Evolutionary conservation across 495 filamentous ascomycete species (phyloP), one percentile per base, ranked within the genome.

Genomic region (Penicillium coprophilum): DNA sequence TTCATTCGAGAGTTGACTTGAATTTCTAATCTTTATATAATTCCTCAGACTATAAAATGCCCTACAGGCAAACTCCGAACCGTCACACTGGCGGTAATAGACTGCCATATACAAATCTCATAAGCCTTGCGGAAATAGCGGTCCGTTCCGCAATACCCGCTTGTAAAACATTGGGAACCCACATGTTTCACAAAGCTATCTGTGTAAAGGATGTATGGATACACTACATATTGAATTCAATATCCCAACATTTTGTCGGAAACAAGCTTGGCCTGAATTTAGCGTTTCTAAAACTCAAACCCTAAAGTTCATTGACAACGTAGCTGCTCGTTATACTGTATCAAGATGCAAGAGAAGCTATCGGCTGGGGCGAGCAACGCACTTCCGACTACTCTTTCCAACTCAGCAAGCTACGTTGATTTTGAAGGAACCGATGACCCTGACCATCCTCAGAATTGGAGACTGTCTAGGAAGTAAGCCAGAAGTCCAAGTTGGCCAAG

Each of bases 391-490:
- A 50, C 65, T 1, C 62, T 82, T 2, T 77, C 77, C 15, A 59
- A 70, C 24, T 36, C 64, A 0, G 64, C 72, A 27, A 67, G 71
- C 28, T 83, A 82, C 49, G 72, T 81, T 17, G 78, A 82, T 45
- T 84, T 82, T 50, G 73, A 80, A 19, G 81, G 80, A 0, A 48
- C 57, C 1, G 63, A 78, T 38, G 81, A 84, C 59, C 80, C 80
- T 0, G 32, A 65, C 8, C 75, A 85, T 60, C 79, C 81, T 4
- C 74, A 80, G 57, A 85, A 84, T 63, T 84, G 80, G 79, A 58
- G 66, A 4, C 55, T 71, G 0, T 30, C 58, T n/a, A 54, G 40
- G 11, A 68, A 70, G 71, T 76, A 52, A 28, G 65, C 61, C 12
- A 59, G 57, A 50, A 64, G 61, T 55, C 23, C 5, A 19, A 40